Conservation (phyloP, 768 basidiomycete genomes). For the Megacollybia marginata region DNA sequence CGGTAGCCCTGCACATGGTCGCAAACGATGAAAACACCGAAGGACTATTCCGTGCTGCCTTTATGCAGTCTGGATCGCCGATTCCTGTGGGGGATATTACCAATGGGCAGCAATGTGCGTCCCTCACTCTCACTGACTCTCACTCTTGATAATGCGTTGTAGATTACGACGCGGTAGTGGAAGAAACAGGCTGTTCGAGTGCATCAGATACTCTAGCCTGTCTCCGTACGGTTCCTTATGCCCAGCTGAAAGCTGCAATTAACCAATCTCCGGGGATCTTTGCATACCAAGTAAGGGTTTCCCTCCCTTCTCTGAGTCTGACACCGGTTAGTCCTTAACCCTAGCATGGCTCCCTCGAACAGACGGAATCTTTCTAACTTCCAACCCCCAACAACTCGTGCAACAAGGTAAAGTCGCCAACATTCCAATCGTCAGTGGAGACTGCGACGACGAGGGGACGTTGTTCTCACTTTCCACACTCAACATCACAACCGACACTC, state of each 20-base stretch:
- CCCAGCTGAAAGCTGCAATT: constrained; percentile 29
- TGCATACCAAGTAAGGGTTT: constrained; percentile 26
- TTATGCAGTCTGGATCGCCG: constrained; percentile 47
- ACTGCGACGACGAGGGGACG: constrained; percentile 40
- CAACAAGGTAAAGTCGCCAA: too few species aligned
- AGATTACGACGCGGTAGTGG: constrained; percentile 38
- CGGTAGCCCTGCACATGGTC: constrained; percentile 43
- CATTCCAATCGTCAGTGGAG: constrained; percentile 33
- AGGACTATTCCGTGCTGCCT: constrained; percentile 39
- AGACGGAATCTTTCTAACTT: too few species aligned
- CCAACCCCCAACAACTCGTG: too few species aligned
- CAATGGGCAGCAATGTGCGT: constrained; percentile 29
- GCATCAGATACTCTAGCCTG: constrained; percentile 37
- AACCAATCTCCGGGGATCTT: constrained; percentile 31
- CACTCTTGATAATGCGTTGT: constrained; percentile 1
- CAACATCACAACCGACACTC: constrained; percentile 19
- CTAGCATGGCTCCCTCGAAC: constrained; percentile 36
- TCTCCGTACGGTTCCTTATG: constrained; percentile 29
- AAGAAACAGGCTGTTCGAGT: constrained; percentile 19
- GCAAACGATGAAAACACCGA: constrained; percentile 36
- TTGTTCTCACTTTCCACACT: constrained; percentile 15
- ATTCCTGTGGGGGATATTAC: too few species aligned
- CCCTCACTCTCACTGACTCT: not conserved
- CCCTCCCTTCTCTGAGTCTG: too few species aligned
- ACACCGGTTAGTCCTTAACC: constrained; percentile 33